These are phyloP conservation scores for Colletotrichum musicola DNA, from an alignment of 2,329 filamentous ascomycete species.

Conservation along the genomic window DNA sequence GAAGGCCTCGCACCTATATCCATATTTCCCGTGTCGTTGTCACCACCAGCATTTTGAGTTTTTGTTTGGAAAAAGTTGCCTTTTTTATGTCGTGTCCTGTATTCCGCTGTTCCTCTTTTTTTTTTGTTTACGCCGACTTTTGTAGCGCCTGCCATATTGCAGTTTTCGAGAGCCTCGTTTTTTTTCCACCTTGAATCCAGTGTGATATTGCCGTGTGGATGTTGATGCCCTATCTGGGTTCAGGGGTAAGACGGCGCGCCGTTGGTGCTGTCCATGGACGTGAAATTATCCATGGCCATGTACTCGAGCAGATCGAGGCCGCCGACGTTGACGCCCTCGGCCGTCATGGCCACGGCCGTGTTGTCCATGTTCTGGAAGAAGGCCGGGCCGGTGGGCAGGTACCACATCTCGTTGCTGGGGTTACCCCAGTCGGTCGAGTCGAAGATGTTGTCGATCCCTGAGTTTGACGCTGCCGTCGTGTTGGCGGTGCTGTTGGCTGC, in stretches of 20 bases:
- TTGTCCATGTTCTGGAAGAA: slow-evolving; percentile 76
- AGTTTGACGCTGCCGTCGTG: slow-evolving; percentile 18
- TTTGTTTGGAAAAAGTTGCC: background rate
- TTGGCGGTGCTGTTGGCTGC: slow-evolving; percentile 45
- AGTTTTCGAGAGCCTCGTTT: slow-evolving; percentile 1
- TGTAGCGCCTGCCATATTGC: background rate
- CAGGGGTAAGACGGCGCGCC: slow-evolving; percentile 31
- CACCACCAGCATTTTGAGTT: background rate
- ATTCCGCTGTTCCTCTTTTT: too few relatives aligned
- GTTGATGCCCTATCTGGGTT: slow-evolving; percentile 13
- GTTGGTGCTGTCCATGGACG: slow-evolving; percentile 43
- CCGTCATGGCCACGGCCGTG: slow-evolving; percentile 73
- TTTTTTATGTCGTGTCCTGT: background rate
- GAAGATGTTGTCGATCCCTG: slow-evolving; percentile 55
- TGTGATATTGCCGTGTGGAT: background rate
- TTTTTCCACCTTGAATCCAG: background rate
- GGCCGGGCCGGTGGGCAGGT: slow-evolving; percentile 72
- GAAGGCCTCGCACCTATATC: too few relatives aligned
- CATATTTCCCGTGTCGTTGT: too few relatives aligned
- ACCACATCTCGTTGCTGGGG: slow-evolving; percentile 74
- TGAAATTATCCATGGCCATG: slow-evolving; percentile 71
- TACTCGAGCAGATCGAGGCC: slow-evolving; percentile 76
- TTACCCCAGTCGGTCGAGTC: slow-evolving; percentile 65
- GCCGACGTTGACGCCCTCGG: slow-evolving; percentile 75
- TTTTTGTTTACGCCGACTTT: too few relatives aligned